These are phyloP conservation scores for Amaranthus tricolor DNA, from an alignment of 179 eudicot species.

Conservation along the genomic window DNA sequence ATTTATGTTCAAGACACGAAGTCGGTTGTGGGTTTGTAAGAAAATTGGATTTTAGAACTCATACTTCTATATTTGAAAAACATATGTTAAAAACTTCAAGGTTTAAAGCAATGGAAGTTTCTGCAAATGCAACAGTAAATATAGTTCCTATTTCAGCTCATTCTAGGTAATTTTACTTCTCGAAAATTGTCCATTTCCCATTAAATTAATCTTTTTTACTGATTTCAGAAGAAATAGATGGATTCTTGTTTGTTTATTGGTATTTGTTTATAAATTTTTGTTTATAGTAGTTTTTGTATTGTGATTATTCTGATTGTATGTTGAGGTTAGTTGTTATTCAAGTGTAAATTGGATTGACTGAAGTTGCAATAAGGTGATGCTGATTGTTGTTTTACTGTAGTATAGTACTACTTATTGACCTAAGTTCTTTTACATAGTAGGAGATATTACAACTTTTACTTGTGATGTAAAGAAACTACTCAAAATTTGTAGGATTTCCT, in stretches of 20 bases:
- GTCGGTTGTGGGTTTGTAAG: conserved; percentile 26
- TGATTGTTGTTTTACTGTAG: too few species aligned
- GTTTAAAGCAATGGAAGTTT: conserved; percentile 25
- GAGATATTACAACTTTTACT: too few species aligned
- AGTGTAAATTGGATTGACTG: neutral
- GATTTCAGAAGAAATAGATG: neutral
- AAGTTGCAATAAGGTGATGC: too few species aligned
- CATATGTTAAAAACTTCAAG: conserved; percentile 15
- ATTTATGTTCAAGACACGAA: conserved; percentile 25
- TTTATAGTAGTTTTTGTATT: neutral
- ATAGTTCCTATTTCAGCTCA: conserved; percentile 33
- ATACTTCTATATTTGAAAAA: conserved; percentile 11
- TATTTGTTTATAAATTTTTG: conserved; percentile 5
- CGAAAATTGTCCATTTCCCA: neutral
- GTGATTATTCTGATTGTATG: neutral
- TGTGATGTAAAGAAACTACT: neutral
- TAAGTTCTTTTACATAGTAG: too few species aligned
- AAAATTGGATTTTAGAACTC: conserved; percentile 29
- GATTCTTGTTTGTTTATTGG: neutral
- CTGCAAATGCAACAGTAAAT: conserved; percentile 27
- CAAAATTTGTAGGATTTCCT: neutral
- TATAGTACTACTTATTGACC: too few species aligned
- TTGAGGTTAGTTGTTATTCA: too few species aligned
- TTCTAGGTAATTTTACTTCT: conserved; percentile 21
- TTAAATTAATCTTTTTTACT: neutral